Evolutionary conservation across 495 filamentous ascomycete genomes (phyloP), one percentile per base, ranked within the genome.

Genomic region (Platismatia glauca): DNA sequence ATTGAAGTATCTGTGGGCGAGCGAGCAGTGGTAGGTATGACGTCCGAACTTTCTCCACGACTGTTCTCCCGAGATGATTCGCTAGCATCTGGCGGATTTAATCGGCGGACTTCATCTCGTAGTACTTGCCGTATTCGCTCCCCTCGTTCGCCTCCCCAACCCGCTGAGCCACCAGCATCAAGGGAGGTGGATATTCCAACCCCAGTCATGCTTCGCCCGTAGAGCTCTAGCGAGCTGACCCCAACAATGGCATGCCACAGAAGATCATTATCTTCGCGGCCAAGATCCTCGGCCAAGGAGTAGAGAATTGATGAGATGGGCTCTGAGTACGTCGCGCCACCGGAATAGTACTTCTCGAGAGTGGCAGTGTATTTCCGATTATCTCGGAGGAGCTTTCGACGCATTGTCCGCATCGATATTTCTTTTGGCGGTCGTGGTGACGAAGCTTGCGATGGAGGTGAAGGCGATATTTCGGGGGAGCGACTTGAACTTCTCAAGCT

Each of bases 181-280:
- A 76, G 72, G 11, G 78, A 72, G 59, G 81, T 86, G 8, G 86
- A 81, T n/a, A 91, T 85, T 27, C 87, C 86, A 9, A 95, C 80
- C 31, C 90, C 90, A 8, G 86, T 85, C 64, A 88, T 88, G 15
- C 87, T 89, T 43, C 89, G 88, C 18, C 93, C 93, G 63, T 92
- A 96, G 0, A 97, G 83, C 71, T 96, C 93, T 71, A 94, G 84
- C 39, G 91, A 94, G 29, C 87, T 89, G 43, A 95, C 89, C 15
- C 94, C 94, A 29, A 97, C 88, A 66, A 97, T 96, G 13, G 91
- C 82, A 55, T 95, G 80, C 94, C 94, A 98, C 35, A 98, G 84
- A 35, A 97, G 77, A 68, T 98, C 91, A 68, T 97, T 97, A 69
- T 97, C 93, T 77, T 98, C 94, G 46, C 91, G 87, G 62, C 93